A percentile compares a stretch with the other conserved stretches of the same genome.
phyloP scores from a whole-genome alignment of 2,329 filamentous ascomycete species.

The Cladosporium sp. region DNA sequence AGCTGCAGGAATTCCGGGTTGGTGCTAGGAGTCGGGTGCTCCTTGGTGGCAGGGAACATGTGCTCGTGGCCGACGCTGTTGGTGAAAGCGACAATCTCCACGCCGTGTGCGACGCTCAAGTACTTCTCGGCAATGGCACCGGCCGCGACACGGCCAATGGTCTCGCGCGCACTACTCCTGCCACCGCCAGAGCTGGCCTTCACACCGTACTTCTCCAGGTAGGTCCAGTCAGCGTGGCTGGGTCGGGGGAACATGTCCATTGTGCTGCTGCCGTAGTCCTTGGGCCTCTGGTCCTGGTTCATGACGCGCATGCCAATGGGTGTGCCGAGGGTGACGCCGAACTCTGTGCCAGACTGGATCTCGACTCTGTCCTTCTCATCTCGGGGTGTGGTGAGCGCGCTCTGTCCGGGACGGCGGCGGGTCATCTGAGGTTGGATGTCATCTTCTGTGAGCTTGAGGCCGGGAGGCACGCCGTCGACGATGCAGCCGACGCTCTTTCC shows the following conservation, averaged over 20 bases:
- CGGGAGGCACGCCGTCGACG: slow-evolving; percentile 86
- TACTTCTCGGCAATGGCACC: slow-evolving; percentile 94
- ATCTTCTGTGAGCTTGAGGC: slow-evolving; percentile 69
- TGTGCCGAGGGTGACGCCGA: slow-evolving; percentile 82
- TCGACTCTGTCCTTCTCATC: slow-evolving; percentile 88
- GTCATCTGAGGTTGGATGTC: slow-evolving; percentile 96
- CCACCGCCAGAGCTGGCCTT: slow-evolving; percentile 89
- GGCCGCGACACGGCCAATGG: slow-evolving; percentile 83
- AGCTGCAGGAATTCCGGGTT: slow-evolving; percentile 77
- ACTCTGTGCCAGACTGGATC: slow-evolving; percentile 90
- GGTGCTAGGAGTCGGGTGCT: slow-evolving; percentile 64
- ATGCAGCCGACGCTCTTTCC: slow-evolving; percentile 92
- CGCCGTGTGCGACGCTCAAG: slow-evolving; percentile 70
- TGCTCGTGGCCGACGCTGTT: slow-evolving; percentile 76
- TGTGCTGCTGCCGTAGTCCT: slow-evolving; percentile 84
- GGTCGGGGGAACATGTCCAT: slow-evolving; percentile 91
- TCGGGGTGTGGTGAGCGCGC: slow-evolving; percentile 82
- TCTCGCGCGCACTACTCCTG: slow-evolving; percentile 87
- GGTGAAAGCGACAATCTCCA: slow-evolving; percentile 90
- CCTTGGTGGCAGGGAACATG: slow-evolving; percentile 68
- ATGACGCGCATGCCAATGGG: slow-evolving; percentile 82
- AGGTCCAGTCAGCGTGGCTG: slow-evolving; percentile 94
- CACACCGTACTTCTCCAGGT: slow-evolving; percentile 93
- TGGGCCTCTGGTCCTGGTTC: slow-evolving; percentile 89
- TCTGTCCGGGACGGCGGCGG: slow-evolving; percentile 83